Evolutionary conservation across 2,329 filamentous ascomycete genomes (phyloP).

Genomic region (Stagonosporopsis cucurbitacearum): DNA sequence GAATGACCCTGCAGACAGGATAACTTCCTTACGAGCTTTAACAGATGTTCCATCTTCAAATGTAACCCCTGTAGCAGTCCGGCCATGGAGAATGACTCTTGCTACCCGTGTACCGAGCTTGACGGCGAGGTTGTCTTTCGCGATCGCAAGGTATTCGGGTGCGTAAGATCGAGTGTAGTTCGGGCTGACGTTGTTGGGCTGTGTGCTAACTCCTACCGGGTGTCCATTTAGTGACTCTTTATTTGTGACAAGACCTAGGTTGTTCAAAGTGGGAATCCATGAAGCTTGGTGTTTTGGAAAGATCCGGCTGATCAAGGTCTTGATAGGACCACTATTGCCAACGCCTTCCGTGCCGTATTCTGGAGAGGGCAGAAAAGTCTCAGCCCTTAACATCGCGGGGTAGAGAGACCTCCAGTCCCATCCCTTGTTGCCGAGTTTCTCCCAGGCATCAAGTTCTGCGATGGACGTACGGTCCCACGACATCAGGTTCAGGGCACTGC

Average conservation of each 20-base stretch:
- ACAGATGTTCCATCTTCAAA: slow-evolving; percentile 40
- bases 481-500: slow-evolving; percentile 54
- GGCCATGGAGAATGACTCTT: slow-evolving; percentile 48
- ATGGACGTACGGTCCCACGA: slow-evolving; percentile 41
- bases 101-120: slow-evolving; percentile 47
- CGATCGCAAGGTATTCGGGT: slow-evolving; percentile 54
- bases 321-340: slow-evolving; percentile 41
- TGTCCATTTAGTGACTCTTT: slow-evolving; percentile 58
- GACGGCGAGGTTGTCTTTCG: slow-evolving; percentile 53
- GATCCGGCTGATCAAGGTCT: slow-evolving; percentile 51
- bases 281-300: slow-evolving; percentile 53
- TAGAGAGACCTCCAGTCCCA: slow-evolving; percentile 44
- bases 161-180: slow-evolving; percentile 59
- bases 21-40: slow-evolving; percentile 38
- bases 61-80: slow-evolving; percentile 41
- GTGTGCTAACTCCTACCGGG: slow-evolving; percentile 58
- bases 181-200: slow-evolving; percentile 57
- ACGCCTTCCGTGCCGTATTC: slow-evolving; percentile 38
- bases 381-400: slow-evolving; percentile 42
- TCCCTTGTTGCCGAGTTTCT: slow-evolving; percentile 39
- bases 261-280: slow-evolving; percentile 57
- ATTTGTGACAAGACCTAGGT: slow-evolving; percentile 52
- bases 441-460: slow-evolving; percentile 44
- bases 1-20: slow-evolving; percentile 37
- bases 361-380: slow-evolving; percentile 38